Evolutionary conservation across 176 grass and related monocot species (phyloP).

Genomic region (Avena insularis): DNA sequence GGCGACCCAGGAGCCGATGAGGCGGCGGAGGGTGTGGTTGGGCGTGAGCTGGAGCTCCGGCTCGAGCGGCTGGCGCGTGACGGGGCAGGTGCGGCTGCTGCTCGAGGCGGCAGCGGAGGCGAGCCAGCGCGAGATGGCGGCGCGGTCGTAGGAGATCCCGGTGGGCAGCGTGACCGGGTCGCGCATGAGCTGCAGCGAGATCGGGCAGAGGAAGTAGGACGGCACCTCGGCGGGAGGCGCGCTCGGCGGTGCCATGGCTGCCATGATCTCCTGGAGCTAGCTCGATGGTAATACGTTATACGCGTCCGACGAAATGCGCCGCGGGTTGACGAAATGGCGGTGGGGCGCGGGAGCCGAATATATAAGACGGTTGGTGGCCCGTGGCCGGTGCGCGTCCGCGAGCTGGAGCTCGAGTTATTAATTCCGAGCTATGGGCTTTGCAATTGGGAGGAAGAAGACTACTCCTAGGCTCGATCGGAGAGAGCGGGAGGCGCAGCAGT

Average conservation of each 20-base stretch:
- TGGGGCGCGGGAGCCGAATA: constrained; percentile 22
- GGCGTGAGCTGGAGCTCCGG: constrained; percentile 70
- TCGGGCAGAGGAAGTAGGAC: constrained; percentile 91
- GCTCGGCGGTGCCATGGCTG: constrained; percentile 39
- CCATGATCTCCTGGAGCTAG: background rate
- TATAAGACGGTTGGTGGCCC: constrained; percentile 39
- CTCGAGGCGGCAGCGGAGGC: background rate
- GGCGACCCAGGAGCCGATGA: constrained; percentile 82
- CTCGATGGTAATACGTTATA: background rate
- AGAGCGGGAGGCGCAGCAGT: background rate
- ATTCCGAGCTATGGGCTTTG: no score
- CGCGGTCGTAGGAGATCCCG: constrained; percentile 88
- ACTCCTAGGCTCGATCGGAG: no score
- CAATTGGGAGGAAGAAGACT: no score
- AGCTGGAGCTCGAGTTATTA: constrained; percentile 9
- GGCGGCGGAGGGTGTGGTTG: constrained; percentile 93
- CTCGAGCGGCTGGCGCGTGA: constrained; percentile 61
- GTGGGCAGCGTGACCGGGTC: constrained; percentile 88
- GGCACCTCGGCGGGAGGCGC: constrained; percentile 56
- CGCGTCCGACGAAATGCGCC: constrained; percentile 33
- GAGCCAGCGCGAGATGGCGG: constrained; percentile 83
- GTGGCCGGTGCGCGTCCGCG: background rate
- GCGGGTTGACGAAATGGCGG: constrained; percentile 25
- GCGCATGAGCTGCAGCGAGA: constrained; percentile 89
- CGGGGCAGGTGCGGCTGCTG: constrained; percentile 61